Conservation (phyloP, 441 rosid species). For the Syzygium malaccense region DNA sequence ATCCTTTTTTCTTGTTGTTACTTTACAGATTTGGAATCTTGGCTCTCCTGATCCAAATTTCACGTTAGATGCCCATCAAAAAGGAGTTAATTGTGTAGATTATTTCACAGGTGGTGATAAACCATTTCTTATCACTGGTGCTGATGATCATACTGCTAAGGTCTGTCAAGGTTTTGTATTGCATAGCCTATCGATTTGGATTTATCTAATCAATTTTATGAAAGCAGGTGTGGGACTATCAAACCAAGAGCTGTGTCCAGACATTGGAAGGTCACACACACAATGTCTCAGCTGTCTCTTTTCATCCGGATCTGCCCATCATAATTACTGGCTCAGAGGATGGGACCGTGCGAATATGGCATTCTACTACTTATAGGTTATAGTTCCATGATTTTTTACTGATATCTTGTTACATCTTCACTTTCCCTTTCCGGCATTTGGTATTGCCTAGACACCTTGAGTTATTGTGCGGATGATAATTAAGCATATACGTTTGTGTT, state of each 20-base stretch:
- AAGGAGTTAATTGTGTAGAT: constrained; percentile 67
- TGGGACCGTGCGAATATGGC: constrained; percentile 79
- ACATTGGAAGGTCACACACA: constrained; percentile 81
- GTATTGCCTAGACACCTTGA: background rate
- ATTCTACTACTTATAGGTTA: constrained; percentile 71
- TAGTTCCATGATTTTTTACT: background rate
- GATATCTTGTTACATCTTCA: background rate
- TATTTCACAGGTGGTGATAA: constrained; percentile 44
- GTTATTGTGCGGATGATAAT: background rate
- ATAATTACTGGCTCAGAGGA: constrained; percentile 86
- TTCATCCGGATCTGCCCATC: constrained; percentile 80
- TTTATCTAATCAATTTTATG: constrained; percentile 11
- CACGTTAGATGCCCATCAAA: constrained; percentile 55
- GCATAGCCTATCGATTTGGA: background rate
- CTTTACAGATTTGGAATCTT: constrained; percentile 61
- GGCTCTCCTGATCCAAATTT: constrained; percentile 46
- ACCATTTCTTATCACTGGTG: constrained; percentile 54
- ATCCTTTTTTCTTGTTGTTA: background rate
- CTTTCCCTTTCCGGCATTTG: background rate
- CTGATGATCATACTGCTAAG: constrained; percentile 74
- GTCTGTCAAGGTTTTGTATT: constrained; percentile 21
- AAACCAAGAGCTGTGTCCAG: constrained; percentile 73
- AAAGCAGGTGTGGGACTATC: constrained; percentile 84
- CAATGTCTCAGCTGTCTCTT: constrained; percentile 75
- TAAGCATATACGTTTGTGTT: background rate